Base-by-base conservation (phyloP, 805 yeast genomes). In the Pichia californica region DNA sequence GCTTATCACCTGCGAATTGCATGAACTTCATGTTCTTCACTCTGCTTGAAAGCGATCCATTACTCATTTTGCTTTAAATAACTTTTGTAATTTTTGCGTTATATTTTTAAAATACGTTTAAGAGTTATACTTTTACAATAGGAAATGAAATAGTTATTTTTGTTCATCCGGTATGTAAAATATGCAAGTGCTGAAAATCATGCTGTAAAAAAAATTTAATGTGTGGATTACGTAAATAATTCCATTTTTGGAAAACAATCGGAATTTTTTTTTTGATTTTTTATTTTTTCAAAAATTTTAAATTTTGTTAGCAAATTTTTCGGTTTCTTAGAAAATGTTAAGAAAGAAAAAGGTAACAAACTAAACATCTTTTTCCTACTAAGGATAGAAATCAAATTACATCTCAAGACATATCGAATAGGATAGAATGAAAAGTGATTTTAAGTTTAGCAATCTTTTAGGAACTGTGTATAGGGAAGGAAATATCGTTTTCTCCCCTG, bases 401-500 rank as follows among this genome's bases (percentile, higher is more conserved):
- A n/a, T n/a, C n/a, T 16, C 14, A 16, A 11, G 10, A 30, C 13
- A 23, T 14, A 15, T 19, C 14, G 3, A 19, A 23, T 19, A 10
- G 6, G 5, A 1, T 14, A 19, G 10, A 7, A 87, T 88, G 95
- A 86, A 81, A 68, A 81, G 95, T n/a, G 94, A 87, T 66, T 88
- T 83, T 61, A 68, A 82, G 73, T 83, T 93, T 55, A 80, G 94
- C 28, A 93, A 91, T 65, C 70, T 93, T 27, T 68, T 93, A 54
- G 99, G 99, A 25, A 89, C 98, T 0, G 98, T 93, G 3, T 93
- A 93, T 59, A 72, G 94, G 39, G 86, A 83, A 58, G 99, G 98
- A n/a, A 88, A 91, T 61, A 66, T 93, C 23, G 71, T 82, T 5
- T 93, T 83, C 67, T 81, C 95, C 1, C 77, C 81, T 1, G 96